Evolutionary conservation across 2,329 filamentous ascomycete genomes (phyloP).

Genomic region (Pezicula rhizophila): DNA sequence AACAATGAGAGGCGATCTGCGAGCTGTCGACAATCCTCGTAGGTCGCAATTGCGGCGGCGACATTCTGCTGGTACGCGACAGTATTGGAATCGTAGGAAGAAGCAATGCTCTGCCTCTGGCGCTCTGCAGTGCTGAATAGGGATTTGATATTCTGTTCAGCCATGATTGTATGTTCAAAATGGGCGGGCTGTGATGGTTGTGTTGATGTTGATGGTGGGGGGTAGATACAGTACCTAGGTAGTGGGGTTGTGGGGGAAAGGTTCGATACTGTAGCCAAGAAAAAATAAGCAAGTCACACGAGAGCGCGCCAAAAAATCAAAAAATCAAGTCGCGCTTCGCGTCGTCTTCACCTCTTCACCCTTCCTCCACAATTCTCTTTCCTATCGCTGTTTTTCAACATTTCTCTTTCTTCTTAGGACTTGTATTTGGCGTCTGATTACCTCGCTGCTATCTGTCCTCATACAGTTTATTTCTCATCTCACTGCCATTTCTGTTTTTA

Average conservation of each 20-base stretch:
- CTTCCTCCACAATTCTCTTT: not conserved
- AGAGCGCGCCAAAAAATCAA: not conserved
- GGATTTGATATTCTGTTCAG: conserved; percentile 38
- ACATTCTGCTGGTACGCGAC: conserved; percentile 63
- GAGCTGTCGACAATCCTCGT: conserved; percentile 66
- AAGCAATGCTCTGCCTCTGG: conserved; percentile 52
- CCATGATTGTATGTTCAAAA: conserved; percentile 36
- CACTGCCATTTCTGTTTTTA: no score
- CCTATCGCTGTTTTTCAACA: not conserved
- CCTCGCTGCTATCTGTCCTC: no score
- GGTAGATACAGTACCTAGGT: not conserved
- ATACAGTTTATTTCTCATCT: no score
- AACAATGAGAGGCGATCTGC: conserved; percentile 73
- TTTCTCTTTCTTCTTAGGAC: not conserved
- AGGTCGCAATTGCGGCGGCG: conserved; percentile 58
- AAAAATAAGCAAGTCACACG: conserved; percentile 60
- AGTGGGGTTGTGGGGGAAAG: conserved; percentile 24
- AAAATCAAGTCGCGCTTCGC: not conserved
- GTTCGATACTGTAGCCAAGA: conserved; percentile 80
- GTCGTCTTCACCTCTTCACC: conserved; percentile 1
- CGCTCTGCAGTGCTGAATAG: conserved; percentile 50
- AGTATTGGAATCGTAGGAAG: conserved; percentile 57
- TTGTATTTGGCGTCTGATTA: not conserved
- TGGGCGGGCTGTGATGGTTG: conserved; percentile 3
- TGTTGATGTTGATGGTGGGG: conserved; percentile 1